Conservation (phyloP, 164 flowering plant genomes). For the Tetrastigma voinierianum region DNA sequence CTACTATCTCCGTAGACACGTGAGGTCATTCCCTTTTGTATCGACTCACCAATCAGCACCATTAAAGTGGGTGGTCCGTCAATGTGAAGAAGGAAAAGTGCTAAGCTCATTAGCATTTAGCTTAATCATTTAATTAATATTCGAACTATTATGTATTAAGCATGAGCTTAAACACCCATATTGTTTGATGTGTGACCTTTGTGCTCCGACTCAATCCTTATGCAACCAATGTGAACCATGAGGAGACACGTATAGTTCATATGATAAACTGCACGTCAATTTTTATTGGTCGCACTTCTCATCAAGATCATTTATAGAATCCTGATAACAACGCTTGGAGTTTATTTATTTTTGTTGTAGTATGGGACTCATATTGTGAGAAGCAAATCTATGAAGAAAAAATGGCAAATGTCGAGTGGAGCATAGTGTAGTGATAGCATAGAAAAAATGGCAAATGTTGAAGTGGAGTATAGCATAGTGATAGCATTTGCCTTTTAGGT, state of each 20-base stretch:
- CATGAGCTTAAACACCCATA: not conserved
- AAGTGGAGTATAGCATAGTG: too few species aligned
- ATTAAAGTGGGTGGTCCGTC: not conserved
- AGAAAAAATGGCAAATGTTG: too few species aligned
- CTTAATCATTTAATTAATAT: not conserved
- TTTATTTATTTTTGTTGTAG: too few species aligned
- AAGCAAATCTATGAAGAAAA: too few species aligned
- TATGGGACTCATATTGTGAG: too few species aligned
- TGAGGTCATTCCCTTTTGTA: not conserved
- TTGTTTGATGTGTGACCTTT: not conserved
- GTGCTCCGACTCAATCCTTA: slow-evolving; percentile 2
- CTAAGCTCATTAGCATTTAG: slow-evolving; percentile 3
- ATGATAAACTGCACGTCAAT: not conserved
- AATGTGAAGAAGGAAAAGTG: slow-evolving; percentile 9
- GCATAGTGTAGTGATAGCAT: too few species aligned
- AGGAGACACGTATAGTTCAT: not conserved
- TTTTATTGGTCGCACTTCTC: not conserved
- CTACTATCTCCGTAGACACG: not conserved
- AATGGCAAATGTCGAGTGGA: too few species aligned
- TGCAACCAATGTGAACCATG: not conserved
- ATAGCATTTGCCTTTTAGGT: too few species aligned
- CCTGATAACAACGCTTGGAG: too few species aligned
- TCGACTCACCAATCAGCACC: not conserved
- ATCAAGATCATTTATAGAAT: too few species aligned
- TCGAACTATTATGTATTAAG: not conserved